phyloP scores from a whole-genome alignment of 192 early-diverging fungal species.

The Allomyces macrogynus region DNA sequence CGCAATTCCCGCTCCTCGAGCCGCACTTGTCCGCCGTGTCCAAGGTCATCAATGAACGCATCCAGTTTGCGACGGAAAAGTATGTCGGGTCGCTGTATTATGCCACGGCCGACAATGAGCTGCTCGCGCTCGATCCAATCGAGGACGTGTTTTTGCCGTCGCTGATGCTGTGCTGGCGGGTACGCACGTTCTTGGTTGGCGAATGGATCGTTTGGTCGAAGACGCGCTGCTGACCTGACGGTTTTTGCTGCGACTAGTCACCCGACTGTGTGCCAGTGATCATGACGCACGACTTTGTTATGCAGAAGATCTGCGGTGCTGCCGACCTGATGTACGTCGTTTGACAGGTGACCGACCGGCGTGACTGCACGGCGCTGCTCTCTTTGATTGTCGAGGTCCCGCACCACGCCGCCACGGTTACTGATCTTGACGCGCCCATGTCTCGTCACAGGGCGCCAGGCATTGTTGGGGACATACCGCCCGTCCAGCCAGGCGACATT shows the following conservation, averaged over 20 bases:
- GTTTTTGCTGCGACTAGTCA: no score
- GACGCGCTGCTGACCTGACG: no score
- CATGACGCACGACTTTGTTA: neutral
- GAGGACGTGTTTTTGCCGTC: neutral
- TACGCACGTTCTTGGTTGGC: neutral
- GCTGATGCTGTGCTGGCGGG: neutral
- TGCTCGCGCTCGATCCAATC: neutral
- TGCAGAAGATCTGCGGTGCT: neutral
- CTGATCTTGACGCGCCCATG: no score
- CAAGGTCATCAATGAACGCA: neutral
- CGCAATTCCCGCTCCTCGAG: neutral
- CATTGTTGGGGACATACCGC: no score
- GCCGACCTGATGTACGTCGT: neutral
- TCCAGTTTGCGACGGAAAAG: neutral
- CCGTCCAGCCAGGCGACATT: neutral
- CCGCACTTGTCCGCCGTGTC: neutral
- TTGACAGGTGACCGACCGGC: no score
- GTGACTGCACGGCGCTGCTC: no score
- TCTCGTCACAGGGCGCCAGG: no score
- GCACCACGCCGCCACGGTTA: no score
- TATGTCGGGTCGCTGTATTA: neutral
- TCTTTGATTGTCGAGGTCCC: no score
- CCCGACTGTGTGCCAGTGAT: neutral
- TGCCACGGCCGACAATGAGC: neutral
- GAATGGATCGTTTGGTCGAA: no score